Evolutionary conservation across 768 basidiomycete species (phyloP), one percentile per base, ranked within the genome.

Genomic region (Cystobasidium tubakii): DNA sequence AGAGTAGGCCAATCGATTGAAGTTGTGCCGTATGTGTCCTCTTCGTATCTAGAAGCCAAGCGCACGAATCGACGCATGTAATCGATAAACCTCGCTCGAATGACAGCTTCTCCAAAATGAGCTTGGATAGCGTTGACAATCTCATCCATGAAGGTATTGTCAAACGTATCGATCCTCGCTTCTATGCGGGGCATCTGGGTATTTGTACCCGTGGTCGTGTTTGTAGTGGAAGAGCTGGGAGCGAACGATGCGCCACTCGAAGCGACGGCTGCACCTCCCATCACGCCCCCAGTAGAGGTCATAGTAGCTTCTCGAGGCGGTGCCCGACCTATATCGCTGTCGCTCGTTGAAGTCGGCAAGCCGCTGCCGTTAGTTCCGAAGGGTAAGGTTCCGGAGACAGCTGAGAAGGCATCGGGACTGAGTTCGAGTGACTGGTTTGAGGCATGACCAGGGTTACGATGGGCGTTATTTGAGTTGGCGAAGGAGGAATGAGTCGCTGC

Each of bases 111-210:
- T 33, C 94, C 92, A 79, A 89, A 93, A 78, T 96, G 95, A 66
- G 89, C 88, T n/a, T 88, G 86, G 46, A 97, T 94, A 21, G 92
- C 90, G 9, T 88, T 82, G 44, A 88, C 85, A 75, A 98, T 87
- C 78, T 98, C 95, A 65, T 98, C 94, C 76, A 98, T 90, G 82
- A 97, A 97, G 19, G 89, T 76, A 78, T 88, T 90, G 77, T 98
- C 94, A 6, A 86, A 83, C 75, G 85, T 77, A 25, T 87, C 85
- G 65, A 87, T 87, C 77, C 85, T 88, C 23, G 62, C 55, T 66
- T 77, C 78, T 0, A 75, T 75, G 33, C 66, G 75, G 19, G 50
- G 62, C 63, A 23, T 29, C 70, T 29, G 76, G 74, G 15, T 77
- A 43, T 53, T 76, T 67, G 46, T 12, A 21, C 46, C 46, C 21